Evolutionary conservation across 1,284 basidiomycete species (phyloP).

Genomic region (Termitomyces sp.): DNA sequence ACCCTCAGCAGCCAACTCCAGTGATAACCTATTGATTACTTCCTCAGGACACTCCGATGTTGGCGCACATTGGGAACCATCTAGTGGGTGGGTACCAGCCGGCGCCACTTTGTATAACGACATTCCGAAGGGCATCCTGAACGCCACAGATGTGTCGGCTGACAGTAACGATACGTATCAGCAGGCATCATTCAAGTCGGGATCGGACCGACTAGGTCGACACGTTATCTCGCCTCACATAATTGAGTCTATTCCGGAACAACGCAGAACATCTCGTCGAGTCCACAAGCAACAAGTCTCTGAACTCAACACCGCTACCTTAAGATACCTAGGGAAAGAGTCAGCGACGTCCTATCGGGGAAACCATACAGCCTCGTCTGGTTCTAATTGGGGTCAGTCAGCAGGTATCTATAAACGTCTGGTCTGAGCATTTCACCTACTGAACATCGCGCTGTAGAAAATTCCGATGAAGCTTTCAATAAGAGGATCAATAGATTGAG

Average conservation of each 20-base stretch:
- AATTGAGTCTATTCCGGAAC: conserved; percentile 1
- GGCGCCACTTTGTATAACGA: background rate
- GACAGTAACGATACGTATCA: conserved; percentile 4
- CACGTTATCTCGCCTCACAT: conserved; percentile 4
- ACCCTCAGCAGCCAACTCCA: background rate
- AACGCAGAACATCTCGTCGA: conserved; percentile 1
- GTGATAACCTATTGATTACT: background rate
- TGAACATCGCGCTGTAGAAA: background rate
- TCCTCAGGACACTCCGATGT: conserved; percentile 6
- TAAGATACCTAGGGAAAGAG: conserved; percentile 12
- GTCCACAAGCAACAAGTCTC: conserved; percentile 11
- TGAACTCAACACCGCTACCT: conserved; percentile 11
- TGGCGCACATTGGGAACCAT: conserved; percentile 3
- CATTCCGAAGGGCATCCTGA: background rate
- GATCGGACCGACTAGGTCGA: conserved; percentile 9
- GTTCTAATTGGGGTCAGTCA: background rate
- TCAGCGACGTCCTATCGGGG: background rate
- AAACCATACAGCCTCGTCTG: background rate
- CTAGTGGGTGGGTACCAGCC: conserved; percentile 1
- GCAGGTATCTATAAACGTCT: background rate
- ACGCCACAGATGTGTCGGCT: conserved; percentile 8
- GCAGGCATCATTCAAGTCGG: conserved; percentile 7
- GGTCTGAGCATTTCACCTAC: background rate
- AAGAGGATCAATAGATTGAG: background rate
- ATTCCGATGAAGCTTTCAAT: background rate